Percentiles rank a stretch among this genome's conserved stretches.
Evolutionary conservation across 495 filamentous ascomycete genomes (phyloP).

Genomic region (Schizothecium vesticola): DNA sequence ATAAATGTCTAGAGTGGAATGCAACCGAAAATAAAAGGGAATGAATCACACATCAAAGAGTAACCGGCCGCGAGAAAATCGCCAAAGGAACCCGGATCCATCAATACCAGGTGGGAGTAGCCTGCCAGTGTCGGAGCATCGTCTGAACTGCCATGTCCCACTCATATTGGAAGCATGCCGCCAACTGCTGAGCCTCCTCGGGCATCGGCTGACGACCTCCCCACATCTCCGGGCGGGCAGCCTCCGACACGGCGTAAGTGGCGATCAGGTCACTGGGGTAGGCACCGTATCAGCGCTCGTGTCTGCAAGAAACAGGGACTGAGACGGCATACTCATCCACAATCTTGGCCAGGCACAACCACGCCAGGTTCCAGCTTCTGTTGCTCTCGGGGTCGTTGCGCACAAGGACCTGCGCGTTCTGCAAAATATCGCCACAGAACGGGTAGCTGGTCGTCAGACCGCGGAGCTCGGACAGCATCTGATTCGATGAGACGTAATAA

Average conservation of each 20-base stretch:
- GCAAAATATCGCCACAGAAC: conserved; percentile 61
- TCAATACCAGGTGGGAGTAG: conserved; percentile 48
- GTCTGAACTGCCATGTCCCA: conserved; percentile 61
- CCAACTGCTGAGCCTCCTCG: conserved; percentile 53
- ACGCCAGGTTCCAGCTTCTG: conserved; percentile 73
- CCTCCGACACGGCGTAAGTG: conserved; percentile 54
- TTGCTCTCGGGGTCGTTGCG: conserved; percentile 58
- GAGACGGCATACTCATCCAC: conserved; percentile 53
- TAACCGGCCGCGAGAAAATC: not conserved
- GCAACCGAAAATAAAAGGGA: not conserved
- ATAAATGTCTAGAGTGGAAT: not conserved
- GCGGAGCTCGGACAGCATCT: conserved; percentile 65
- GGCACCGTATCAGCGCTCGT: not conserved
- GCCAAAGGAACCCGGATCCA: not conserved
- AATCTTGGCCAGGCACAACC: conserved; percentile 67
- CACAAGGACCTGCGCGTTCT: conserved; percentile 63
- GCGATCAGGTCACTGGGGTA: conserved; percentile 50
- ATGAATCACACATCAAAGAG: not conserved
- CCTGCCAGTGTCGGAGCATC: conserved; percentile 67
- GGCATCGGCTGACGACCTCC: conserved; percentile 52
- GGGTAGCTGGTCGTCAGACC: conserved; percentile 66
- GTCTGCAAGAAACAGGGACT: not conserved
- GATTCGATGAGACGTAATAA: conserved; percentile 68
- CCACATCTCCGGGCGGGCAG: conserved; percentile 68
- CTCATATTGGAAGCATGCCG: conserved; percentile 57